These are phyloP conservation scores for Geranium brycei DNA, from an alignment of 345 rosid species.

Conservation along the genomic window DNA sequence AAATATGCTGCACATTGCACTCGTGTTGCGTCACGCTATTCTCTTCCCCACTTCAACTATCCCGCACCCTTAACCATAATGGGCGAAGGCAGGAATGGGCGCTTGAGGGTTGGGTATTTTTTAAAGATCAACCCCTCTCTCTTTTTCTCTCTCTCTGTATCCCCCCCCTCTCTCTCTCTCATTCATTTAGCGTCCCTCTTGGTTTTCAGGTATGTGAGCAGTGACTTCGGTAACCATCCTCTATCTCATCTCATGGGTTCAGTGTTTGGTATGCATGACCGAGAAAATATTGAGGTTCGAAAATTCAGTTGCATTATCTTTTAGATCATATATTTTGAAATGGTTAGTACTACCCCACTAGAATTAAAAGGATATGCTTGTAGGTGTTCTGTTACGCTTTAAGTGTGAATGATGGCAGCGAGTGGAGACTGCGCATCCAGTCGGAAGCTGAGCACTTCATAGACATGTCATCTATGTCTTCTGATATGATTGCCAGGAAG, in stretches of 20 bases:
- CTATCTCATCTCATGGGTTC: conserved; percentile 99
- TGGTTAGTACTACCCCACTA: too few species aligned
- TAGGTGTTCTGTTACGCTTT: conserved; percentile 94
- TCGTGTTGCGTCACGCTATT: conserved; percentile 74
- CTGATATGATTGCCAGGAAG: conserved; percentile 70
- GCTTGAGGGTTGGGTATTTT: conserved; percentile 67
- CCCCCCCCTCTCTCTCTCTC: too few species aligned
- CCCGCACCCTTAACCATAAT: conserved; percentile 54
- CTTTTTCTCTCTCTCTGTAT: neutral
- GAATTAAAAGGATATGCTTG: neutral
- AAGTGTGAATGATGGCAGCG: conserved; percentile 89
- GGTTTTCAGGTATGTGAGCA: conserved; percentile 47
- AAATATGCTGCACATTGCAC: conserved; percentile 95
- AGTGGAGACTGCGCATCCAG: conserved; percentile 88
- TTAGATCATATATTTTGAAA: too few species aligned
- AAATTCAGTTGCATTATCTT: too few species aligned
- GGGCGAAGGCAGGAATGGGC: conserved; percentile 46
- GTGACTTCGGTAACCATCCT: conserved; percentile 97
- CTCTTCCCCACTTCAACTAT: conserved; percentile 60
- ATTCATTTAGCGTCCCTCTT: too few species aligned
- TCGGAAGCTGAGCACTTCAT: conserved; percentile 87
- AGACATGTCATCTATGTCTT: conserved; percentile 80
- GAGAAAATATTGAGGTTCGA: conserved; percentile 71
- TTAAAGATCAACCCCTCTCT: neutral
- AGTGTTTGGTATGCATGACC: conserved; percentile 93